These are phyloP conservation scores for Nicotiana otophora DNA, from an alignment of 257 asterid species.

Conservation along the genomic window DNA sequence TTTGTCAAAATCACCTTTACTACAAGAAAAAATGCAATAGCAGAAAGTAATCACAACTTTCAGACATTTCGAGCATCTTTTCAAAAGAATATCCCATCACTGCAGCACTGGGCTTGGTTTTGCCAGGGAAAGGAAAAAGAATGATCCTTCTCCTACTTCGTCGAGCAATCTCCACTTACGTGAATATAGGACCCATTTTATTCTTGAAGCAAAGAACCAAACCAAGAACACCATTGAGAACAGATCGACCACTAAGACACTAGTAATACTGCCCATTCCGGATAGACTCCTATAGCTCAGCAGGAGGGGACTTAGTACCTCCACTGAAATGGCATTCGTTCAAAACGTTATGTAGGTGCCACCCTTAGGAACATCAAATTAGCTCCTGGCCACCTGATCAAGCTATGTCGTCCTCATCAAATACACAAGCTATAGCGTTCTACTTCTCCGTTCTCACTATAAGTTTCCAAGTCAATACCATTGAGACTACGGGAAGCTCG, in stretches of 20 bases:
- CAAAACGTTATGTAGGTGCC: background rate
- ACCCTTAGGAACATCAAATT: background rate
- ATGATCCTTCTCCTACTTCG: background rate
- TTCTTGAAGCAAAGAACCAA: background rate
- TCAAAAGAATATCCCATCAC: background rate
- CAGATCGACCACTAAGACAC: background rate
- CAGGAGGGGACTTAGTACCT: background rate
- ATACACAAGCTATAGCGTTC: background rate
- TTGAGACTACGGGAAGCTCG: background rate
- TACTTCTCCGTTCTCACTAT: background rate
- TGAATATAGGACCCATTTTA: background rate
- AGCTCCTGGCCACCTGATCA: background rate
- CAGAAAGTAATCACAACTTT: background rate
- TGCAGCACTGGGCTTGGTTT: background rate
- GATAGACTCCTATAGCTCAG: background rate
- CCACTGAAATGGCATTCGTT: background rate
- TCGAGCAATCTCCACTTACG: background rate
- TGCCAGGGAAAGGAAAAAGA: background rate
- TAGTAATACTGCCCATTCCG: background rate
- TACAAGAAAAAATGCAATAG: no score
- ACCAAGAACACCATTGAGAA: background rate
- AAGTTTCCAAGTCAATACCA: background rate
- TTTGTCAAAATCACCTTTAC: no score
- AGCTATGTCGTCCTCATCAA: background rate
- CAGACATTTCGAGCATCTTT: background rate